phyloP scores from a whole-genome alignment of 2,329 filamentous ascomycete genomes.

The Gremmenia infestans region DNA sequence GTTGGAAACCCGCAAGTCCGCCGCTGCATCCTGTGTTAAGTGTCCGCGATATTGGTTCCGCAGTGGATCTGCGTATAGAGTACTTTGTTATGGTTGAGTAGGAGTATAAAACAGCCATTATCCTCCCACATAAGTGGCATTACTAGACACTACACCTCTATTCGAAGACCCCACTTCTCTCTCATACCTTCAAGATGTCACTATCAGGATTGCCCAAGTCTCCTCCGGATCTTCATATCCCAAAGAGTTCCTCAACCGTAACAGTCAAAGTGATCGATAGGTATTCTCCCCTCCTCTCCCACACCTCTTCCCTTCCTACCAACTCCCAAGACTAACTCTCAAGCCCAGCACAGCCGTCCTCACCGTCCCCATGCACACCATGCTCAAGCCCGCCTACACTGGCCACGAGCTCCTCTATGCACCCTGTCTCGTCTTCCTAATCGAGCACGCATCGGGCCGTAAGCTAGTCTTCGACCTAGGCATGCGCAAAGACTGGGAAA shows the following conservation, averaged over 20 bases:
- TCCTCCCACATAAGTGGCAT: no score
- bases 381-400: neutral
- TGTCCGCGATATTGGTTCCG: no score
- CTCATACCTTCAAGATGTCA: neutral
- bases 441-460: neutral
- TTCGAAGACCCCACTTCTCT: no score
- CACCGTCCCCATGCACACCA: neutral
- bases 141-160: no score
- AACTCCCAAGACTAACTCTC: neutral
- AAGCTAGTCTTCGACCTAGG: constrained; percentile 30
- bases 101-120: no score
- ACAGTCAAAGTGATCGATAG: neutral
- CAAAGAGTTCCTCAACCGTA: neutral
- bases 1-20: no score
- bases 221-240: neutral
- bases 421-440: constrained; percentile 19
- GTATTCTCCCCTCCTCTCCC: neutral
- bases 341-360: neutral
- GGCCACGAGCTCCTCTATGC: neutral
- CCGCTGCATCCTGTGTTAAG: no score
- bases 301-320: neutral
- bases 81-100: no score
- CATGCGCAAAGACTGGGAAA: constrained; percentile 30
- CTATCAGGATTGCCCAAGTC: neutral
- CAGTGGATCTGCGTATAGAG: no score